Evolutionary conservation across 2,329 filamentous ascomycete species (phyloP).

Genomic region (Cadophora sp.): DNA sequence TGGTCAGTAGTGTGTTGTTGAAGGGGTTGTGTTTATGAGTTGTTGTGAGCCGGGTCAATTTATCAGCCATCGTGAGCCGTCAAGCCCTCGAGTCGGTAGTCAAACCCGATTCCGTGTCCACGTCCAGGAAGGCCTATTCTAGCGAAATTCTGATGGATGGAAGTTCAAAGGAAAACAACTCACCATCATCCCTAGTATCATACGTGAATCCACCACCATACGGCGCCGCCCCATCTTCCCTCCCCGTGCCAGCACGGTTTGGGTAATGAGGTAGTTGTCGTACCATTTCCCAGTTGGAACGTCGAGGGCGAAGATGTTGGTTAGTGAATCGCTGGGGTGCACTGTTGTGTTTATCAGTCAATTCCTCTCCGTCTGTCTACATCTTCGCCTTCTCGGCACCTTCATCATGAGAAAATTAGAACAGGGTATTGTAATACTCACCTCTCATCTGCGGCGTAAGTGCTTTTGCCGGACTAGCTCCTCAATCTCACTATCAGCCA

Average conservation of each 20-base stretch:
- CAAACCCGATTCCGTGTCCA: background rate
- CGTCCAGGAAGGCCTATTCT: no score
- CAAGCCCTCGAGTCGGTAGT: no score
- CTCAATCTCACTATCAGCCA: no score
- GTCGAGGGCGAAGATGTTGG: slow-evolving; percentile 30
- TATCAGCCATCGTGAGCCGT: no score
- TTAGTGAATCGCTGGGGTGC: slow-evolving; percentile 30
- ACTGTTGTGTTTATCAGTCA: slow-evolving; percentile 15
- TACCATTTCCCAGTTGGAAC: slow-evolving; percentile 24
- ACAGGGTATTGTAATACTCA: background rate
- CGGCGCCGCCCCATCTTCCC: slow-evolving; percentile 1
- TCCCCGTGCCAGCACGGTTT: background rate
- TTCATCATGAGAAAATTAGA: no score
- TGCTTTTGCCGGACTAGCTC: slow-evolving; percentile 21
- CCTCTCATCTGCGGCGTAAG: slow-evolving; percentile 22
- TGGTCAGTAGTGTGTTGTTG: slow-evolving; percentile 21
- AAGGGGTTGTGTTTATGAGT: background rate
- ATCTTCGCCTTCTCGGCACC: background rate
- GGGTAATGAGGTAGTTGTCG: slow-evolving; percentile 28
- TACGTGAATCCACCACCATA: slow-evolving; percentile 28
- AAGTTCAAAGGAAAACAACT: background rate
- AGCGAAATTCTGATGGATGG: background rate
- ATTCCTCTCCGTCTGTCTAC: background rate
- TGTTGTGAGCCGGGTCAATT: background rate
- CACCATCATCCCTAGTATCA: slow-evolving; percentile 25